A percentile compares a stretch with the other conserved stretches of the same genome.
Conservation (phyloP, 2,329 filamentous ascomycete species). For the Claviceps pazoutovae region DNA sequence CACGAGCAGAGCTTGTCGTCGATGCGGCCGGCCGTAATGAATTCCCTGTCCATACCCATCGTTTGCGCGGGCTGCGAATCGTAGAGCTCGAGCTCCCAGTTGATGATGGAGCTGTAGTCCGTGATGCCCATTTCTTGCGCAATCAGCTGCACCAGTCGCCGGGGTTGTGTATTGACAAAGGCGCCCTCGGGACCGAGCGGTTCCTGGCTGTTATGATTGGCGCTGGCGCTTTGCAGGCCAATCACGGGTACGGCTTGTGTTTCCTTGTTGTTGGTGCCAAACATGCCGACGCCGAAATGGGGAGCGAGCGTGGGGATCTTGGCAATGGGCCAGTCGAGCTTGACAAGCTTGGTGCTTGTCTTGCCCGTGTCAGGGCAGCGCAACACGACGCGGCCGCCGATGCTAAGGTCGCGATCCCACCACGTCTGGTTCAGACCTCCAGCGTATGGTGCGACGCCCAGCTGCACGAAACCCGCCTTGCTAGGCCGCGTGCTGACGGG, state of each 20-base stretch:
- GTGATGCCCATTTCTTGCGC: constrained; percentile 58
- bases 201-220: constrained; percentile 18
- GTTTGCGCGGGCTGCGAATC: constrained; percentile 76
- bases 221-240: constrained; percentile 62
- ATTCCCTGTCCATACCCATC: constrained; percentile 76
- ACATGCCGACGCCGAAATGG: constrained; percentile 73
- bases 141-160: constrained; percentile 72
- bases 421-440: constrained; percentile 78
- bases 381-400: constrained; percentile 80
- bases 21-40: constrained; percentile 89
- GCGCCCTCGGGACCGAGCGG: constrained; percentile 49
- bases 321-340: constrained; percentile 89
- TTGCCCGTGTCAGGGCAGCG: constrained; percentile 59
- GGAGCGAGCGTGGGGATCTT: constrained; percentile 83
- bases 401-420: constrained; percentile 92
- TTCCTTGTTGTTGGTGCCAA: constrained; percentile 61
- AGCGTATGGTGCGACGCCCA: constrained; percentile 87
- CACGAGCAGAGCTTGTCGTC: constrained; percentile 97
- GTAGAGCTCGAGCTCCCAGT: constrained; percentile 95
- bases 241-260: constrained; percentile 92
- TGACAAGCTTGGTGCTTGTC: constrained; percentile 69
- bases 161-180: constrained; percentile 74
- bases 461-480: constrained; percentile 73
- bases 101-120: constrained; percentile 63
- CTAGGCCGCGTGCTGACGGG: constrained; percentile 75